phyloP scores from a whole-genome alignment of 352 stramenopile genomes.

The Phytophthora palmivora region DNA sequence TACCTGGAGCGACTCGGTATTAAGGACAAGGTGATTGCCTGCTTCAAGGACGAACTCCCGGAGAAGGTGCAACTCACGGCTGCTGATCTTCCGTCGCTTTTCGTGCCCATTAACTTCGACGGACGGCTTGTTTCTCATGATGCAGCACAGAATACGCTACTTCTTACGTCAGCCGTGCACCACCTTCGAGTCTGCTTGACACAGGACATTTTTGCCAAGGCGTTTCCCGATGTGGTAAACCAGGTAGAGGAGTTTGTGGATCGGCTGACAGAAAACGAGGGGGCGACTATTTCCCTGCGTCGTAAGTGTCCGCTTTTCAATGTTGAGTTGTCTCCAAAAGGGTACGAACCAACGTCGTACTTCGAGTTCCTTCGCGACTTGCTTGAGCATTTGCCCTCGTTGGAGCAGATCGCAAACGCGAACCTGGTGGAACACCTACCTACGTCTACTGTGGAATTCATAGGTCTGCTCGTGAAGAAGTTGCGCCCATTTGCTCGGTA shows the following conservation, averaged over 20 bases:
- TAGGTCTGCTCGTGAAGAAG: slow-evolving; percentile 73
- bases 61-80: slow-evolving; percentile 41
- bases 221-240: slow-evolving; percentile 61
- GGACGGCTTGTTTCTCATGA: slow-evolving; percentile 46
- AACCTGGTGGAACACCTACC: slow-evolving; percentile 56
- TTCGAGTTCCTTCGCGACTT: slow-evolving; percentile 71
- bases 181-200: slow-evolving; percentile 61
- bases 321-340: slow-evolving; percentile 32
- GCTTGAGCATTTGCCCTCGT: slow-evolving; percentile 44
- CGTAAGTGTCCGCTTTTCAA: slow-evolving; percentile 61
- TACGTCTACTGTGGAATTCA: slow-evolving; percentile 51
- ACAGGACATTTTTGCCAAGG: slow-evolving; percentile 54
- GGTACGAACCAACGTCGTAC: slow-evolving; percentile 49
- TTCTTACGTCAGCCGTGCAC: slow-evolving; percentile 66
- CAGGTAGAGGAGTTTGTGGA: slow-evolving; percentile 63
- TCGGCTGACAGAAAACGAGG: slow-evolving; percentile 44
- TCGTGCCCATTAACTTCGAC: slow-evolving; percentile 64
- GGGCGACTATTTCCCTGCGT: slow-evolving; percentile 47
- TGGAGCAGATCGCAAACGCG: slow-evolving; percentile 69
- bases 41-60: slow-evolving; percentile 63
- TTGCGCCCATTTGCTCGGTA: slow-evolving; percentile 78
- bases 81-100: slow-evolving; percentile 64
- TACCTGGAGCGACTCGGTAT: slow-evolving; percentile 66
- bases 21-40: slow-evolving; percentile 81
- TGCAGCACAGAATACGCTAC: slow-evolving; percentile 53